Conservation (phyloP, 1,284 basidiomycete genomes). For the Ustilago curta region DNA sequence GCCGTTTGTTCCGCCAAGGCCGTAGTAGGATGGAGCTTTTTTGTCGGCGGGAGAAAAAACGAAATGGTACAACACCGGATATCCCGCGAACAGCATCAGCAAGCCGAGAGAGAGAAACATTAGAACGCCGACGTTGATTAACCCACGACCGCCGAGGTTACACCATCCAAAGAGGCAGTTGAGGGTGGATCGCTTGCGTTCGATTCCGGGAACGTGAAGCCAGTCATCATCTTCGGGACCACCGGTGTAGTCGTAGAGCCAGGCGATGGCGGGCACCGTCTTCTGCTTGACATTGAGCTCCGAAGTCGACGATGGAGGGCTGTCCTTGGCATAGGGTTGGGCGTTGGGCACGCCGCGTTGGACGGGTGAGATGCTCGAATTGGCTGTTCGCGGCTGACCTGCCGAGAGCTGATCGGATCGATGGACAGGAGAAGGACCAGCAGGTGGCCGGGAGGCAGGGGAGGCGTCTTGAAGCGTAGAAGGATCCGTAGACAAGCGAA, state of each 20-base stretch:
- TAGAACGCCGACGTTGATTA: slow-evolving; percentile 58
- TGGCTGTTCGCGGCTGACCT: background rate
- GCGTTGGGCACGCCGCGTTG: slow-evolving; percentile 9
- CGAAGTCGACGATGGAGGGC: background rate
- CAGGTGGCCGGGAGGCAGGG: background rate
- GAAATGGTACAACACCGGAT: slow-evolving; percentile 52
- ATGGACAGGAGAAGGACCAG: no score
- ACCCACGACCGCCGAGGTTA: slow-evolving; percentile 33
- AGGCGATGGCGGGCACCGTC: slow-evolving; percentile 7
- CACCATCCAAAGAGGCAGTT: slow-evolving; percentile 1
- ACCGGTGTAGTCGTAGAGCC: slow-evolving; percentile 42
- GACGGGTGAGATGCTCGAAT: background rate
- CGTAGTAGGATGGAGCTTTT: slow-evolving; percentile 63
- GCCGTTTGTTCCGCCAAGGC: slow-evolving; percentile 76
- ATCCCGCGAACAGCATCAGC: slow-evolving; percentile 65
- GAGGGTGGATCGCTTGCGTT: background rate
- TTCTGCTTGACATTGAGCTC: slow-evolving; percentile 1
- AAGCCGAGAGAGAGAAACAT: slow-evolving; percentile 47
- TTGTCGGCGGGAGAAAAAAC: background rate
- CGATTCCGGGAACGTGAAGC: slow-evolving; percentile 29
- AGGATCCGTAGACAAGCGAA: background rate
- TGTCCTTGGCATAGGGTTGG: background rate
- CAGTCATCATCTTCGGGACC: slow-evolving; percentile 34
- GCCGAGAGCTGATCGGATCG: background rate
- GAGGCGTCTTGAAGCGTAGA: background rate